Evolutionary conservation across 208 protist species (phyloP).

Genomic region (Lotmaria passim): DNA sequence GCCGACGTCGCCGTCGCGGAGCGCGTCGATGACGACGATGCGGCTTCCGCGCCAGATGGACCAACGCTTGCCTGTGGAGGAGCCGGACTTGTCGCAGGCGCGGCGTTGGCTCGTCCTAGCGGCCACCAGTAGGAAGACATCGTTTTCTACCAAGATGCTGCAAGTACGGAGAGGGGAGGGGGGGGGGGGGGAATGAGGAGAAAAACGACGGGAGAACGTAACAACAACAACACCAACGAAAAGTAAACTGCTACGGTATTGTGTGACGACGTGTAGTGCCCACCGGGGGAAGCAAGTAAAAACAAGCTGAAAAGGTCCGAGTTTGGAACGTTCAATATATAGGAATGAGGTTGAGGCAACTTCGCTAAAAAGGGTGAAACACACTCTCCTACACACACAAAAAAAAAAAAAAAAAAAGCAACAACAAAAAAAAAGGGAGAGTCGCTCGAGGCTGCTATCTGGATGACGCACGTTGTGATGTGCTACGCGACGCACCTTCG

Average conservation of each 20-base stretch:
- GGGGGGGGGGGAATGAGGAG: neutral
- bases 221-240: neutral
- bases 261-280: too few species aligned
- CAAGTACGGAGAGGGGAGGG: constrained; percentile 4
- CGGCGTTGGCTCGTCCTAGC: neutral
- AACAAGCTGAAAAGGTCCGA: too few species aligned
- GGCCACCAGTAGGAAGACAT: constrained; percentile 42
- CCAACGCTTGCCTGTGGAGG: neutral
- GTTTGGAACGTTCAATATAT: too few species aligned
- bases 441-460: neutral
- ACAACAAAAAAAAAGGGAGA: constrained; percentile 8
- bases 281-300: too few species aligned
- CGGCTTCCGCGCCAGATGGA: neutral
- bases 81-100: neutral
- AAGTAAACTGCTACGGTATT: too few species aligned
- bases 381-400: too few species aligned
- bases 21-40: neutral
- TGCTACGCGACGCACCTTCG: too few species aligned
- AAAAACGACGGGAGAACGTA: neutral
- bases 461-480: too few species aligned
- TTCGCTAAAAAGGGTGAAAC: too few species aligned
- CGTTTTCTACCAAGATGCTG: neutral
- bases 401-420: too few species aligned
- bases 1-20: constrained; percentile 2
- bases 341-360: too few species aligned